Evolutionary conservation across 2,329 filamentous ascomycete species (phyloP), one percentile per base, ranked within the genome.

Genomic region (Epichloe hybrida): DNA sequence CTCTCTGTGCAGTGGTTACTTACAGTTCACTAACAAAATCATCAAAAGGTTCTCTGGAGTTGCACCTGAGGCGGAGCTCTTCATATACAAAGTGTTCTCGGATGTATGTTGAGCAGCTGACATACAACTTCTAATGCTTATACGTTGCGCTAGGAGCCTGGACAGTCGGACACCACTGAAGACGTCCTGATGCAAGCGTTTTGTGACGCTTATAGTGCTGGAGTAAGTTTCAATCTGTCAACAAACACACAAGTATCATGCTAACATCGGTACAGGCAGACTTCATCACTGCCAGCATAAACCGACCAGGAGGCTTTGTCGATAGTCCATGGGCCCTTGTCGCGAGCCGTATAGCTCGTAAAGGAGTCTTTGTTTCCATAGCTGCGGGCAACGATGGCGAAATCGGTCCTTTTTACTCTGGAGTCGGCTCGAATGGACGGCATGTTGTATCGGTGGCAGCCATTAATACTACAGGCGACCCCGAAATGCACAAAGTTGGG

Each of bases 311-410:
- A 42, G 72, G 72, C 17, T 71, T 68, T 56, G 57, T 58, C 20
- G 62, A 69, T 37, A 70, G 70, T 37, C 67, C 69, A 7, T 72
- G 66, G 70, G 69, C 70, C 2, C 55, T 67, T 1, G 59, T 73
- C 3, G 65, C 69, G 8, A 67, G 63, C 27, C 64, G 68, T 5
- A 62, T 73, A 39, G 70, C 71, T 6, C 57, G 65, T 3, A 62
- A 69, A 21, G 75, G 75, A 7, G 64, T 77, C 1, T 69, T 76
- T 8, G 67, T 76, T 15, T 69, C 71, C 9, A 69, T 77, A 23
- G 70, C 75, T 2, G 73, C 72, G 4, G 75, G 76, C 13, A 79
- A 79, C 50, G 68, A 71, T 15, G 75, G 76, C 23, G 62, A 62
- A 13, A 60, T 63, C 11, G 75, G 75, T 0, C 67, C 75, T 0